Percentiles rank a stretch among this genome's conserved stretches.
phyloP scores from a whole-genome alignment of 2,329 filamentous ascomycete genomes.

The Exophiala mesophila region DNA sequence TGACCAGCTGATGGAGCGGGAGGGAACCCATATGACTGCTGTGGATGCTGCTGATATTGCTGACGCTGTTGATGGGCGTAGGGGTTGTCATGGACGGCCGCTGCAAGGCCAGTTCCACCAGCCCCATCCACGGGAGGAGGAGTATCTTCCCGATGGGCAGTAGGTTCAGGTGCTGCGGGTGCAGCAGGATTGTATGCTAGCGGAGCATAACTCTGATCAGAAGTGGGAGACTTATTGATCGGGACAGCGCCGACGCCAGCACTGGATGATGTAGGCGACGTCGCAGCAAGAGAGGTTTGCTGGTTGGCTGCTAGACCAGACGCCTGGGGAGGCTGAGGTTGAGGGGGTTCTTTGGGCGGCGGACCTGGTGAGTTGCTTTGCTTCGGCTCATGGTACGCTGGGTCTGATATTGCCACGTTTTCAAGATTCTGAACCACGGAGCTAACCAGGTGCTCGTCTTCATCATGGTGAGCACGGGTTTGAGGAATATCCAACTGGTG shows the following conservation, averaged over 20 bases:
- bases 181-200: constrained; percentile 64
- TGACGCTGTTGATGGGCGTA: constrained; percentile 25
- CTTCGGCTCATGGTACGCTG: constrained; percentile 43
- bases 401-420: constrained; percentile 54
- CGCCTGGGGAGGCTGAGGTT: constrained; percentile 17
- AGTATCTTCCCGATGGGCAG: constrained; percentile 61
- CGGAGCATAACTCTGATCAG: constrained; percentile 37
- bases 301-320: background rate
- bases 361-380: constrained; percentile 29
- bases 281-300: constrained; percentile 3
- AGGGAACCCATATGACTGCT: constrained; percentile 9
- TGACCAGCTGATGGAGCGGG: constrained; percentile 15
- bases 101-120: constrained; percentile 42
- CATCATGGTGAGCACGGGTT: constrained; percentile 27
- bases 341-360: constrained; percentile 27
- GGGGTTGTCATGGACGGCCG: constrained; percentile 37
- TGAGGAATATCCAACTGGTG: constrained; percentile 49
- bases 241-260: constrained; percentile 5
- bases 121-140: constrained; percentile 56
- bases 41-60: constrained; percentile 27
- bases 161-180: constrained; percentile 60
- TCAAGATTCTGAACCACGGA: constrained; percentile 61
- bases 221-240: constrained; percentile 5
- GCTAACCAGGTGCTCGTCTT: constrained; percentile 39
- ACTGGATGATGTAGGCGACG: constrained; percentile 8